phyloP scores from a whole-genome alignment of 148 eudicot genomes.

The Chenopodium berlandieri region DNA sequence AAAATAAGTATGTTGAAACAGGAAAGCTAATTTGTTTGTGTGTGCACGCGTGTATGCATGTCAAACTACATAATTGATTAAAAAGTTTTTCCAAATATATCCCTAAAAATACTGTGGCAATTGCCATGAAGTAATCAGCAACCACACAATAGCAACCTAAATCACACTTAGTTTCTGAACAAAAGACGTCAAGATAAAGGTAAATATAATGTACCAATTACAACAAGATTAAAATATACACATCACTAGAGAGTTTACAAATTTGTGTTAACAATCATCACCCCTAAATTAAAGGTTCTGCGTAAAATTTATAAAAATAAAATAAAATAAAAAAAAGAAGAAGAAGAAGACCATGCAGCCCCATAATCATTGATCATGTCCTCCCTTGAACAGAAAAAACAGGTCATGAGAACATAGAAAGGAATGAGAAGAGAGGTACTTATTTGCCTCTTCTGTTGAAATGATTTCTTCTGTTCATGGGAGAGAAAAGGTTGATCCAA shows the following conservation, averaged over 20 bases:
- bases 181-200: background rate
- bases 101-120: background rate
- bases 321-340: no score
- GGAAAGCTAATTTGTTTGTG: background rate
- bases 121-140: background rate
- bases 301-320: background rate
- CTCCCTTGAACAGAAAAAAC: background rate
- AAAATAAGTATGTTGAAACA: background rate
- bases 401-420: background rate
- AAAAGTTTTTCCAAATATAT: background rate
- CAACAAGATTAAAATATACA: background rate
- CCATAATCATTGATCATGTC: background rate
- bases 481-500: background rate
- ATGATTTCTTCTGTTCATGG: background rate
- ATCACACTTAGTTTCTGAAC: background rate
- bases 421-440: no score
- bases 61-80: background rate
- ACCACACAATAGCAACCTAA: background rate
- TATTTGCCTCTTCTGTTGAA: background rate
- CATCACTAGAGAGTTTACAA: background rate
- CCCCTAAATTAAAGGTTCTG: background rate
- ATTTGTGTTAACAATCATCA: background rate
- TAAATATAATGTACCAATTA: background rate
- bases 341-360: background rate
- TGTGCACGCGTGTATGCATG: no score